Conservation (phyloP, 2,329 filamentous ascomycete species). For the Neonectria punicea region DNA sequence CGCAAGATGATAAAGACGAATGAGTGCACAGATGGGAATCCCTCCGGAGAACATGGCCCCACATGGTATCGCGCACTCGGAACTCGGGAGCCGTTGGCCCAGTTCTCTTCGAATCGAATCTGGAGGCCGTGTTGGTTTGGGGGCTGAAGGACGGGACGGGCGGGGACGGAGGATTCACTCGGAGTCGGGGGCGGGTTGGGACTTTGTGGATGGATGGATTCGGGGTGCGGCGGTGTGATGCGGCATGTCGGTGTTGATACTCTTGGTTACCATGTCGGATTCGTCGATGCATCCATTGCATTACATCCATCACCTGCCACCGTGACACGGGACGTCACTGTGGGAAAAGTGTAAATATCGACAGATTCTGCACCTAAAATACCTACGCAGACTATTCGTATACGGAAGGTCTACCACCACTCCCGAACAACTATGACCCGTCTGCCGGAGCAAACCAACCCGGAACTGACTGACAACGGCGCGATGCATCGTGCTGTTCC, state of each 20-base stretch:
- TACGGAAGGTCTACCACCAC: neutral
- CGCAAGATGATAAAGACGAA: neutral
- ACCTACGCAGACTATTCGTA: too few relatives aligned
- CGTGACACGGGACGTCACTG: neutral
- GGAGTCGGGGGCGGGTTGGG: constrained; percentile 6
- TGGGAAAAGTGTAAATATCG: neutral
- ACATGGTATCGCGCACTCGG: neutral
- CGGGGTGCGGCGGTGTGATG: neutral
- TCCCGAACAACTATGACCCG: neutral
- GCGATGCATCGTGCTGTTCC: neutral
- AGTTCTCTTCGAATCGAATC: neutral
- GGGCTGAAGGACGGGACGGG: neutral
- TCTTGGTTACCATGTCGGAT: too few relatives aligned
- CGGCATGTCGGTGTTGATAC: neutral
- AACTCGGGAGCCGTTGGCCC: neutral
- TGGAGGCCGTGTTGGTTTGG: constrained; percentile 8
- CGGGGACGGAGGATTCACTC: neutral
- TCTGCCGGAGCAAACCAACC: neutral
- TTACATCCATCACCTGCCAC: neutral
- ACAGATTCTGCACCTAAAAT: neutral
- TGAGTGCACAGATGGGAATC: neutral
- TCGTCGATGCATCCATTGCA: neutral
- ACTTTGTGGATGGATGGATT: neutral
- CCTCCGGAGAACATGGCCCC: neutral
- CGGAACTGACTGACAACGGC: neutral